Conservation (phyloP, 2,329 filamentous ascomycete species). For the Stemphylium vesicarium region DNA sequence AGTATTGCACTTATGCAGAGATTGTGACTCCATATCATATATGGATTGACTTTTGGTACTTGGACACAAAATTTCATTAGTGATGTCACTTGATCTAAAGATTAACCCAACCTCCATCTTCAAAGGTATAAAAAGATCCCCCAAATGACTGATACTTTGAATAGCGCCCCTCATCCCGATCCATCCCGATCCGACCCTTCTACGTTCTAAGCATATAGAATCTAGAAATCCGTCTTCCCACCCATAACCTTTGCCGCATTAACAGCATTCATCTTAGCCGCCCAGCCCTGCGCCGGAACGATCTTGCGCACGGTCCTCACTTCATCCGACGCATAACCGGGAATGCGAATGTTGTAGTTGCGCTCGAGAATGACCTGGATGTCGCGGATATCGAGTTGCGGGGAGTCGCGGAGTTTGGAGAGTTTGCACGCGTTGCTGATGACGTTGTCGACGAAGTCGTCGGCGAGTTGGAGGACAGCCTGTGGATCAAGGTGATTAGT, state of each 20-base stretch:
- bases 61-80: too few relatives aligned
- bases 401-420: slow-evolving; percentile 89
- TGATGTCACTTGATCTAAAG: too few relatives aligned
- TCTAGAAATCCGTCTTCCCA: slow-evolving; percentile 50
- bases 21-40: too few relatives aligned
- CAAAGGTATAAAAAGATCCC: too few relatives aligned
- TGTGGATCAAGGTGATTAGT: slow-evolving; percentile 44
- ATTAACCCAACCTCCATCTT: too few relatives aligned
- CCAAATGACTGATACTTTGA: too few relatives aligned
- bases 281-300: slow-evolving; percentile 86
- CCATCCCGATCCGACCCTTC: too few relatives aligned
- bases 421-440: slow-evolving; percentile 86
- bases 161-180: too few relatives aligned
- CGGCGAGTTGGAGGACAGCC: slow-evolving; percentile 87
- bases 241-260: slow-evolving; percentile 83
- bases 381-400: slow-evolving; percentile 80
- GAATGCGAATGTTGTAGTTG: slow-evolving; percentile 79
- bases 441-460: slow-evolving; percentile 93
- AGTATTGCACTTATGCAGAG: too few relatives aligned
- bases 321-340: slow-evolving; percentile 93
- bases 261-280: slow-evolving; percentile 95
- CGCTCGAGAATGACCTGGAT: slow-evolving; percentile 64
- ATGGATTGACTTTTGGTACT: too few relatives aligned
- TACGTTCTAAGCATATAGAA: neutral
- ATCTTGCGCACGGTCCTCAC: slow-evolving; percentile 93